Evolutionary conservation across 495 filamentous ascomycete species (phyloP), one percentile per base, ranked within the genome.

Genomic region (Bryoglossum gracile): DNA sequence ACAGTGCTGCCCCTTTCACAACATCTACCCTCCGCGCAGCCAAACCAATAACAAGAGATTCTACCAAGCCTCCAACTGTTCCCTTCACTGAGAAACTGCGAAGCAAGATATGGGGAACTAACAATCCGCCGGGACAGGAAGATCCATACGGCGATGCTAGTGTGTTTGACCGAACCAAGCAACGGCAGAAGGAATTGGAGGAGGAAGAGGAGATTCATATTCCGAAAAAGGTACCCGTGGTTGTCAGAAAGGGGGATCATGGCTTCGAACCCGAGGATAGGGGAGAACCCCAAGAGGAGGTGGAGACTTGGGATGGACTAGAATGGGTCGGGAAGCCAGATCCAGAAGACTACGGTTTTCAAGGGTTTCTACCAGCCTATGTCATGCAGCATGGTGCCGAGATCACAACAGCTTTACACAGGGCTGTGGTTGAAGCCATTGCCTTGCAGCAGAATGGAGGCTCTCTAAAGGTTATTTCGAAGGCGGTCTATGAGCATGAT

Each of bases 381-480:
- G 67, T 64, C 37, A 51, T 70, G 5, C 57, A 50, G n/a, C 66
- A 76, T 22, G 43, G 55, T 3, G 58, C 61, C 2, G 48, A 73
- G 18, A 54, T 78, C 11, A 65, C 69, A 50, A 60, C 61, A 28
- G 51, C 72, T 37, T 67, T 83, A 22, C 76, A 82, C 51, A 62
- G 69, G 44, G 80, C 81, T n/a, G 52, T 86, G 10, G 68, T 83
- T 2, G 82, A 86, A 64, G 69, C 75, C 0, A 67, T 77, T 30
- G 71, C 71, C 0, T 48, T 83, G 44, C 64, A 65, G 41, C 46
- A 70, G 48, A 65, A 62, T 9, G 72, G 67, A 14, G 44, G 48
- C 19, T 50, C 59, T 16, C 25, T 54, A 2, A 9, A 17, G 11
- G 26, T 24, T 9, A 19, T 56, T 8, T 51, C 46, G 6, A 39